A percentile compares a stretch with the other conserved stretches of the same genome.
Evolutionary conservation across 148 eudicot genomes (phyloP).

Genomic region (Cornus controversa): DNA sequence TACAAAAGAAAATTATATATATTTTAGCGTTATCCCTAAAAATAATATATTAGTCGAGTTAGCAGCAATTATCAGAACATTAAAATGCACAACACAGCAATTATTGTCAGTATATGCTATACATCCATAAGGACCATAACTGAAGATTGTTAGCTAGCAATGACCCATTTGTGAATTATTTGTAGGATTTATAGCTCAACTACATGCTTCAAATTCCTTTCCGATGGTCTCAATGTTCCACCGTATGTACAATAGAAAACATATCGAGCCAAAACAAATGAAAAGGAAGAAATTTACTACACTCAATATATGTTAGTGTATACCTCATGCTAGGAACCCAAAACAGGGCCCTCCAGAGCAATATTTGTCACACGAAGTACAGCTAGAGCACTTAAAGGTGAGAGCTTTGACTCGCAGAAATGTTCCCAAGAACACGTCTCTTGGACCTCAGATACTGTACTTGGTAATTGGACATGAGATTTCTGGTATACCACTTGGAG

Average conservation of each 20-base stretch:
- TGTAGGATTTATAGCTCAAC: conserved; percentile 5
- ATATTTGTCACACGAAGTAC: conserved; percentile 61
- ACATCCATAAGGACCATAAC: not conserved
- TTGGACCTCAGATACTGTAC: conserved; percentile 29
- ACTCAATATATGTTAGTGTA: conserved; percentile 5
- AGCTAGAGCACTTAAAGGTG: conserved; percentile 60
- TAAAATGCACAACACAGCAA: too few species aligned
- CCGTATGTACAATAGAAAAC: conserved; percentile 15
- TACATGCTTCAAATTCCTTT: conserved; percentile 15
- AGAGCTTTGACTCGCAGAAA: conserved; percentile 61
- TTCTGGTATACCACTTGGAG: conserved; percentile 44
- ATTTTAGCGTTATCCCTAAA: too few species aligned
- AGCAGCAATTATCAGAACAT: too few species aligned
- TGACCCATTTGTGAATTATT: not conserved
- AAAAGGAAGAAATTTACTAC: not conserved
- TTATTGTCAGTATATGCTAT: too few species aligned
- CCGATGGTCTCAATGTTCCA: conserved; percentile 15
- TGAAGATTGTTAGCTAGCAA: not conserved
- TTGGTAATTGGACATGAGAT: conserved; percentile 15
- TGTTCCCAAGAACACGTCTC: conserved; percentile 48
- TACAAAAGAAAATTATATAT: too few species aligned
- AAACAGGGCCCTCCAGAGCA: conserved; percentile 38
- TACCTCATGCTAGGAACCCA: conserved; percentile 32
- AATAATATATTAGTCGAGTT: too few species aligned
- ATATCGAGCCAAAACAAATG: conserved; percentile 4